Base-by-base conservation (phyloP, 176 grass and related monocot species). In the Triticum dicoccoides region DNA sequence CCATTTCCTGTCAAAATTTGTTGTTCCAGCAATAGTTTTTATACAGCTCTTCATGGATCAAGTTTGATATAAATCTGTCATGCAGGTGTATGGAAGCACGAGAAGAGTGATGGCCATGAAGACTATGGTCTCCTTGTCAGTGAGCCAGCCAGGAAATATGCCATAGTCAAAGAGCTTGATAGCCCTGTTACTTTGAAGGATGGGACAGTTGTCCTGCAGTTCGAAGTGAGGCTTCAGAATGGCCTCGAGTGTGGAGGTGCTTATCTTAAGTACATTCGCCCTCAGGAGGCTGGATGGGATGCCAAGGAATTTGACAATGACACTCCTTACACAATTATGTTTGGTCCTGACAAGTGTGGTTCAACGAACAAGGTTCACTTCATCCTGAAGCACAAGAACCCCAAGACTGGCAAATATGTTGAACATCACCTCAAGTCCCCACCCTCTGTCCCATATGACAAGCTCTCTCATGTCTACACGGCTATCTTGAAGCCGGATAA, bases 291-390 rank as follows among this genome's bases (percentile, higher is more conserved):
- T 8, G 74, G 90, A 70, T 96, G 94, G 97, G 84, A 83, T 56
- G 74, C 92, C 62, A 94, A 94, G 77, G 92, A 86, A 30, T 99
- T 99, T 81, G 94, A 96, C 25, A 99, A 96, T 78, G 94, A 96
- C n/a, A 91, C 94, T 56, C 97, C 97, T 71, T 99, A 99, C 80
- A 70, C 87, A 29, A 96, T 99, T n/a, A 99, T 99, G 97, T 99
- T 99, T 90, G 97, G 97, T 74, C 97, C 97, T 65, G 97, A 99
- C 87, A 99, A 99, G 64, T 99, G 97, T 80, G 97, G 97, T 51
- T 93, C 90, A 38, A 99, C 97, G 8, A 96, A 99, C 88, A 99
- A 99, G 85, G 94, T 99, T 64, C 97, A 99, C 83, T 99, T 99
- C 81, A 99, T 99, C 81, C 72, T 99, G 66, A 90, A 91, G 65